These are phyloP conservation scores for Rubroboletus pulcherrimus DNA, from an alignment of 768 basidiomycete species.

Conservation along the genomic window DNA sequence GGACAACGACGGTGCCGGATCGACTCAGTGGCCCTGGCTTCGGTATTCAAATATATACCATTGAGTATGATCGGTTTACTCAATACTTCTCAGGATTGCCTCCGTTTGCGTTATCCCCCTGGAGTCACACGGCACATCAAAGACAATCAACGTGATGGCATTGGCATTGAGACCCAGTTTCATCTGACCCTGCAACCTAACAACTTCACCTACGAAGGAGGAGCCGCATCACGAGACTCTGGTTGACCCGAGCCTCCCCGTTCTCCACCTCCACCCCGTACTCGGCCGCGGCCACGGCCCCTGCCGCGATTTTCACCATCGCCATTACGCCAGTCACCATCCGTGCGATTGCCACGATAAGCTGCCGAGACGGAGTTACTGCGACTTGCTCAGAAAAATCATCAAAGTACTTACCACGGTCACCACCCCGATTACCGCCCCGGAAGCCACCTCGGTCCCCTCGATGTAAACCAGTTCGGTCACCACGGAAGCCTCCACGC, in stretches of 20 bases:
- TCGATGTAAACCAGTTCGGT: constrained; percentile 33
- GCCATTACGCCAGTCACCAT: constrained; percentile 49
- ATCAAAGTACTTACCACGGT: constrained; percentile 18
- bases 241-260: constrained; percentile 29
- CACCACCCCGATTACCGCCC: constrained; percentile 31
- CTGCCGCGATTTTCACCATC: constrained; percentile 40
- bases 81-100: neutral
- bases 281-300: constrained; percentile 44
- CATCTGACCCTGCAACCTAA: neutral
- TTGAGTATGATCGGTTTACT: neutral
- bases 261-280: constrained; percentile 39
- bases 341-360: constrained; percentile 20
- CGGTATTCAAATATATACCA: neutral
- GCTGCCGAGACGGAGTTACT: constrained; percentile 8
- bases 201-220: constrained; percentile 12
- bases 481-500: constrained; percentile 43
- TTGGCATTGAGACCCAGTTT: neutral
- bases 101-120: neutral
- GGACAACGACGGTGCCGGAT: too few relatives aligned
- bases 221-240: constrained; percentile 19
- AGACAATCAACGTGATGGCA: neutral
- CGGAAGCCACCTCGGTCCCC: constrained; percentile 34
- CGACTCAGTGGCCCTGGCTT: neutral
- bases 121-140: neutral
- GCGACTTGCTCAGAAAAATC: neutral